These are phyloP conservation scores for Mycosphaerella arachidis DNA, from an alignment of 2,329 filamentous ascomycete species.

Conservation along the genomic window DNA sequence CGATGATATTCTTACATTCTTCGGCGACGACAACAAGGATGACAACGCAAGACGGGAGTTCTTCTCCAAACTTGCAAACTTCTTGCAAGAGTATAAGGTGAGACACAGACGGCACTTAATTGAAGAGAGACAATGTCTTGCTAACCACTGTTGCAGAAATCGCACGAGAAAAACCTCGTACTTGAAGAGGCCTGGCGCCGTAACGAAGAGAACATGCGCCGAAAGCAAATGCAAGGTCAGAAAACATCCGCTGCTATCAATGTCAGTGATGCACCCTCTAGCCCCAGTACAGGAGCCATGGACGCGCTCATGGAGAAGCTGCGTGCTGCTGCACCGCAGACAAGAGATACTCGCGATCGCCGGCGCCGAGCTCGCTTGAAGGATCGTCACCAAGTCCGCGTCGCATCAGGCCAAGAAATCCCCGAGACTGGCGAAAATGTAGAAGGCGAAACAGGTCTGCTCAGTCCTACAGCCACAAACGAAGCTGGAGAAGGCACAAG, in stretches of 20 bases:
- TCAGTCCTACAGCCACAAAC: constrained; percentile 27
- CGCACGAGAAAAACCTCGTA: constrained; percentile 81
- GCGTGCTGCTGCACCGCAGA: constrained; percentile 84
- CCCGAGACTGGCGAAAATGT: constrained; percentile 53
- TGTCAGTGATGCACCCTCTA: constrained; percentile 36
- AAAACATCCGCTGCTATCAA: constrained; percentile 40
- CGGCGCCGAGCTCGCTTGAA: constrained; percentile 82
- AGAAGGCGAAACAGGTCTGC: constrained; percentile 26
- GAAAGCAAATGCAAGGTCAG: constrained; percentile 67
- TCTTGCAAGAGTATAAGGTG: constrained; percentile 87
- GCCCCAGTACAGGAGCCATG: constrained; percentile 81
- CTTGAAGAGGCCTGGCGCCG: constrained; percentile 77
- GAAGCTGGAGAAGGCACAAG: constrained; percentile 16
- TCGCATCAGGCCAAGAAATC: constrained; percentile 86
- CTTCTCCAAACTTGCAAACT: constrained; percentile 86
- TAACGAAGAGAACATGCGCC: constrained; percentile 88
- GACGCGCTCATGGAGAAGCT: constrained; percentile 92
- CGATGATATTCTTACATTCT: constrained; percentile 94
- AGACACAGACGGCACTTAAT: constrained; percentile 24
- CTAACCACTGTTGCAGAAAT: constrained; percentile 56
- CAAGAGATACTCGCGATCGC: constrained; percentile 82
- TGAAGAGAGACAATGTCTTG: not conserved
- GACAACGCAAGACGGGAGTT: constrained; percentile 93
- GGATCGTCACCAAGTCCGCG: constrained; percentile 82
- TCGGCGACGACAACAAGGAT: constrained; percentile 87